Percentiles rank a stretch among this genome's conserved stretches.
Evolutionary conservation across 139 green algal genomes (phyloP).

Genomic region (Tetraselmis striata): DNA sequence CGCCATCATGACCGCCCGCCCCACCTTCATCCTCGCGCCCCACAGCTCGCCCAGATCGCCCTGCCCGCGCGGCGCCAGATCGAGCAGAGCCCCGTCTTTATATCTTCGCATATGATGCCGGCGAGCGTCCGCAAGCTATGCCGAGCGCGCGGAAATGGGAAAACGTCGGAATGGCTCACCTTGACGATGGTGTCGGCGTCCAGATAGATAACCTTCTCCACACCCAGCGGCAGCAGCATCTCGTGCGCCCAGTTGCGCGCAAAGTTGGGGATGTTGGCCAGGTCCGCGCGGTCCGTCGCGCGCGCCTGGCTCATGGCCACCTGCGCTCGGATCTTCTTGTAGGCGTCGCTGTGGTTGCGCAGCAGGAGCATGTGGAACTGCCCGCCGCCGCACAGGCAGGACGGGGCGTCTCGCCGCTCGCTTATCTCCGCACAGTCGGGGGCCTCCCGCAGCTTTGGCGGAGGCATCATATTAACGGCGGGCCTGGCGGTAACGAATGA

Average conservation of each 20-base stretch:
- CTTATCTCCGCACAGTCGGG: background rate
- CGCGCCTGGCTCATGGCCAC: background rate
- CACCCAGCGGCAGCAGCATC: conserved; percentile 7
- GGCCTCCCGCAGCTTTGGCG: background rate
- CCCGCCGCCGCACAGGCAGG: background rate
- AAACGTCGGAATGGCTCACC: no score
- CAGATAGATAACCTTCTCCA: conserved; percentile 12
- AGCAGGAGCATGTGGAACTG: background rate
- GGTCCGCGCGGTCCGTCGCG: background rate
- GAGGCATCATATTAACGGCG: no score
- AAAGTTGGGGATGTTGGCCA: conserved; percentile 4
- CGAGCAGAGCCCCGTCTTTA: no score
- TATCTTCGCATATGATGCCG: no score
- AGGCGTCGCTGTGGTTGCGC: background rate
- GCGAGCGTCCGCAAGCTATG: no score
- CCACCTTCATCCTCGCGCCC: background rate
- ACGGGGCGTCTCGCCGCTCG: background rate
- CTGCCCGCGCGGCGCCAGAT: background rate
- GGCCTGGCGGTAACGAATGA: no score
- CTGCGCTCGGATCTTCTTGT: background rate
- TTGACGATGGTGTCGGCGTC: conserved; percentile 16
- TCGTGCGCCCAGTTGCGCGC: conserved; percentile 8
- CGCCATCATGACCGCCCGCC: background rate
- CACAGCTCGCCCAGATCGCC: background rate
- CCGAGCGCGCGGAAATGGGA: no score